Base-by-base conservation (phyloP, 108 stramenopile genomes). In the Seminavis robusta region DNA sequence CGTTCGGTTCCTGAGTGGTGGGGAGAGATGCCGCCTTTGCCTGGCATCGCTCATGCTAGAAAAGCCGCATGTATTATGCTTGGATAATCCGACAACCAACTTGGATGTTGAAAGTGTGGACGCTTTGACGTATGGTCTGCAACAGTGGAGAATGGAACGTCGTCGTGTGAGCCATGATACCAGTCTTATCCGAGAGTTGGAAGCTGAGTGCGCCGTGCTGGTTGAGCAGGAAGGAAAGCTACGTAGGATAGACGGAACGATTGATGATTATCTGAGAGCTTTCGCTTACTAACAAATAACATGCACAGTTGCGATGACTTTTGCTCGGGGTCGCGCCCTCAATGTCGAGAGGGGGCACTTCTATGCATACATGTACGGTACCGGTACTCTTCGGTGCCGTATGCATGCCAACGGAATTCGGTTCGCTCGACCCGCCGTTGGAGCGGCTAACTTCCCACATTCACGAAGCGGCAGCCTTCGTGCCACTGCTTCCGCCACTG, bases 81-180 rank as follows among this genome's bases (percentile, higher is more conserved):
- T 95, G 40, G 97, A 97, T 61, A 86, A 99, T 45, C 91, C 93
- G 27, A 93, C 94, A 0, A 90, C 91, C 49, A 91, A 96, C 64
- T 67, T 99, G 41, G 98, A 99, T 57, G 71, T 84, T 13, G 92
- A 94, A 44, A 86, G 93, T 20, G 93, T 97, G 37, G 87, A 96
- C 29, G 98, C 97, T 1, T 60, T 99, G 39, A 81, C 93, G 37
- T 75, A 88, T 21, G 95, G 93, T 29, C 56, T 97, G 54, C 33
- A 54, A 15, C 48, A 71, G 15, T 90, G 89, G 89, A 86, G 84
- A 44, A 85, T 84, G 1, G 84, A 84, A 0, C 24, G 82, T 2
- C 56, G 86, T 1, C 44, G 86, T 71, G 63, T 72, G 0, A 74
- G 70, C 21, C 78, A 84, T 33, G 89, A 90, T 62, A 71, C 76